Base-by-base conservation (phyloP, 768 basidiomycete species). In the Psilocybe sp. region DNA sequence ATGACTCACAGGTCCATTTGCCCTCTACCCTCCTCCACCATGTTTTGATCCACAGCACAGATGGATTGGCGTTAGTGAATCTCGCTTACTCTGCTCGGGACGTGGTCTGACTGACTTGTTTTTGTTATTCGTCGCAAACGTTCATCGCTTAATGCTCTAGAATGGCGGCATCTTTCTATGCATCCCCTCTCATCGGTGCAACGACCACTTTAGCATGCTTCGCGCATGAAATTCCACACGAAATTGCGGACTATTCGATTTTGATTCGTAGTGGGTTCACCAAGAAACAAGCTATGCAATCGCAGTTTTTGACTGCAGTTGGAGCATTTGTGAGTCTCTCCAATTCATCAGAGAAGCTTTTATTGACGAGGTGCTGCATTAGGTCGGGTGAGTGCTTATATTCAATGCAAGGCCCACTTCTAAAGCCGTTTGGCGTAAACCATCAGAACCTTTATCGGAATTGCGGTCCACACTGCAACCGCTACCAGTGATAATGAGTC, bases 191-290 rank as follows among this genome's bases (percentile, higher is more conserved):
- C 50, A 91, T 96, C 54, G 93, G 93, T 38, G 92, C 93, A 33
- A 94, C 92, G 38, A 95, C 92, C 2, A 93, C 92, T n/a, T 77
- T 96, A 40, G 93, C 93, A 19, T 95, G 92, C 63, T 96, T 95
- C 62, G 91, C 90, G 2, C 92, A 96, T 65, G 92, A 96, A 69
- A 95, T 96, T 46, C 93, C 93, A 14, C 92, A 96, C 61, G 92
- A 96, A 75, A 95, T 96, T 54, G 93, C 92, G n/a, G 93, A 95
- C 65, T 95, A 94, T 62, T 92, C 90, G n/a, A 94, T 95, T 57
- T 74, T 94, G 33, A 81, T 94, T 42, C 84, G 89, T 37, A 91
- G 89, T 58, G 92, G 93, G 3, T 94, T 95, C 64, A 89, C 86
- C 20, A 96, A 96, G 69, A 75, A 71, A 57, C 91, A 95, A 64